Evolutionary conservation across 306 rosid genomes (phyloP), one percentile per base, ranked within the genome.

Genomic region (Trifolium dubium): DNA sequence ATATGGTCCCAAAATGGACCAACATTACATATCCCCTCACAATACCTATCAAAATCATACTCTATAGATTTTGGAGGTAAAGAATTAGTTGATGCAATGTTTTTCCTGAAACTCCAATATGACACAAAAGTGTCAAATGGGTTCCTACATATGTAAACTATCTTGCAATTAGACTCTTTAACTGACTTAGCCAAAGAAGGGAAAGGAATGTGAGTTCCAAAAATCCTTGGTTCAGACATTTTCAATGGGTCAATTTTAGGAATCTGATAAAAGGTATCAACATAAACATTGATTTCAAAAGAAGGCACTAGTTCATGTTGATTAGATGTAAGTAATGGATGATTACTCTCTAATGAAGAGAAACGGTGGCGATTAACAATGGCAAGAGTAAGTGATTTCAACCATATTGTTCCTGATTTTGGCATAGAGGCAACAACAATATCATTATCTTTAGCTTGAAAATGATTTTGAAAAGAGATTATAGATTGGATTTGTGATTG

Each of bases 331-430:
- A 82, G 83, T 64, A 88, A 77, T 55, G 92, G 90, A 46, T 88
- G 90, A 28, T 29, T n/a, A 7, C 6, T 37, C 10, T 77, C 15
- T 1, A 71, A 31, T 32, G 29, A 0, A 17, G 65, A 7, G 15
- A 83, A 78, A 23, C 10, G 12, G 5, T 69, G 13, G 28, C 80
- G 83, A 3, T 83, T 88, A 6, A 69, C 69, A 6, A 67, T n/a
- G 43, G 92, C 71, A 40, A 84, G 86, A 13, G 84, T 66, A 17
- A 86, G 73, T 29, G 83, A 86, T 78, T 82, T 88, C 18, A 88
- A 63, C 92, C 88, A 88, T 2, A 90, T 88, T 41, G 88, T 86
- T 18, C 90, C 92, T 41, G 92, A 82, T 86, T 86, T 88, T 5
- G 88, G 90, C 0, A 82, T 7, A 1, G 79, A 62, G 5, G 90